Evolutionary conservation across 495 filamentous ascomycete species (phyloP), one percentile per base, ranked within the genome.

Genomic region (Penicillium bovifimosum): DNA sequence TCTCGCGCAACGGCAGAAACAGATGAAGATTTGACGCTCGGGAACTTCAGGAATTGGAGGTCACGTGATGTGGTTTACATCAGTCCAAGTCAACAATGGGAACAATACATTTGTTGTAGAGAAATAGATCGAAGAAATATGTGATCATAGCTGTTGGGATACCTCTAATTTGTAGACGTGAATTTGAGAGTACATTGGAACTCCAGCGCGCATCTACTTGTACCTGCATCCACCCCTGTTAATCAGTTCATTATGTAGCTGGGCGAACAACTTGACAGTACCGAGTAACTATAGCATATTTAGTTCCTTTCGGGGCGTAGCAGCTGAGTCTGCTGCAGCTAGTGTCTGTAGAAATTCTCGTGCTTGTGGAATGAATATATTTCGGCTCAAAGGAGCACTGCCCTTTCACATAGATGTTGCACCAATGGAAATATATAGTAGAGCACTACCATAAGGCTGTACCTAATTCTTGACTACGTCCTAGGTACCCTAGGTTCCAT

Each of bases 21-120:
- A 71, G 66, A 75, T 69, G 71, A 59, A 68, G 69, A 67, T 69
- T 70, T 65, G 61, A 66, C 46, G 56, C 54, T 74, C 69, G 69
- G 72, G 66, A 75, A 70, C 61, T 71, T 75, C 68, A 73, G 72
- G 71, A 65, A 72, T 70, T 26, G 16, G 18, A 2, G 54, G 47
- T 66, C 63, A 66, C 60, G 63, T 64, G 60, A 60, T 27, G 3
- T 14, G 8, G 14, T 34, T 50, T 1, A 16, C 34, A 14, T 16
- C n/a, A 36, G 24, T 29, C 18, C 9, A 8, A 24, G 54, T 48
- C 42, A 42, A 51, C 50, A 48, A 40, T 34, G 5, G 20, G 16
- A 11, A 39, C 7, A 17, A 39, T 39, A 39, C 0, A 20, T 11
- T 20, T 20, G 17, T 1, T 24, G 20, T 24, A 24, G 20, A 24